Base-by-base conservation (phyloP, 208 protist genomes). In the Spongospora subterranea region DNA sequence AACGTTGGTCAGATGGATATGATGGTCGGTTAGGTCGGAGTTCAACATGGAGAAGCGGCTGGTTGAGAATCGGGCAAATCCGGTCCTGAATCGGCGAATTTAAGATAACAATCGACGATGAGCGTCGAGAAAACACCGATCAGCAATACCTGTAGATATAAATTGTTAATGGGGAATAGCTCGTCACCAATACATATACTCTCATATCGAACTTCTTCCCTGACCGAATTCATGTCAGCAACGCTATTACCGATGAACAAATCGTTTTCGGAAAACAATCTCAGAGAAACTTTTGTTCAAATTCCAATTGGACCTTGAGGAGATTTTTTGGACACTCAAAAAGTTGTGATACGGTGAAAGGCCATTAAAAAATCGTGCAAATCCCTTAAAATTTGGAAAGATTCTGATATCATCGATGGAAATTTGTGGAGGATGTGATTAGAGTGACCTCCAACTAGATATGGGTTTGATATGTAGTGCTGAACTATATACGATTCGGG, bases 191-290 rank as follows among this genome's bases (percentile, higher is more conserved):
- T 32, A 94, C 93, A 90, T 96, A 96, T 0, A 96, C 17, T 17
- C 95, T 65, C 76, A 96, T 77, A 91, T 96, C 95, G 71, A 97
- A 97, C 90, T 97, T 97, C 46, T 95, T 94, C 6, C 50, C 50
- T 60, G n/a, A n/a, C n/a, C n/a, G n/a, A n/a, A n/a, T n/a, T n/a
- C n/a, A n/a, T n/a, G n/a, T n/a, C n/a, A n/a, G n/a, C n/a, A n/a
- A n/a, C n/a, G n/a, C n/a, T n/a, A n/a, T n/a, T n/a, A n/a, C n/a
- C n/a, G n/a, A n/a, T n/a, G n/a, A n/a, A n/a, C n/a, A n/a, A n/a
- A n/a, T n/a, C n/a, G n/a, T n/a, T n/a, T n/a, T n/a, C n/a, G n/a
- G n/a, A n/a, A n/a, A n/a, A n/a, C n/a, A n/a, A n/a, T n/a, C n/a
- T n/a, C n/a, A n/a, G n/a, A n/a, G n/a, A n/a, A n/a, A n/a, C n/a